These are phyloP conservation scores for Aureobasidium melanogenum DNA, from an alignment of 2,329 filamentous ascomycete genomes.

Conservation along the genomic window DNA sequence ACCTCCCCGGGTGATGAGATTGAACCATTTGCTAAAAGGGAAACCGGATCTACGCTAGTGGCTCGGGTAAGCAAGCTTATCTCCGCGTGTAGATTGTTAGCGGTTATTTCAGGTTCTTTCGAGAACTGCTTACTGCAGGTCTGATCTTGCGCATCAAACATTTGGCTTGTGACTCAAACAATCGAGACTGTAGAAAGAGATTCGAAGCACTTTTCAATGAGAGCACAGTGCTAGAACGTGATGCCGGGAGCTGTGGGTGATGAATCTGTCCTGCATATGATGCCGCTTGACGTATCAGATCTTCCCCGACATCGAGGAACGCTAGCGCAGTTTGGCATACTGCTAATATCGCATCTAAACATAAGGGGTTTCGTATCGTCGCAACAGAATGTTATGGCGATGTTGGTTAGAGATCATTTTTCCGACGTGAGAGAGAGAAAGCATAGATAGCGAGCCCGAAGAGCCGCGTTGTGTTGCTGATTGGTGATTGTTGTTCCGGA, in stretches of 20 bases:
- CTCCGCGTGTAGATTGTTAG: neutral
- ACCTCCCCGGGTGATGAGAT: neutral
- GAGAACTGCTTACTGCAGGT: neutral
- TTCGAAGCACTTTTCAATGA: neutral
- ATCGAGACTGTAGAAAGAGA: neutral
- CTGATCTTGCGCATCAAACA: neutral
- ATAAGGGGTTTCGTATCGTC: neutral
- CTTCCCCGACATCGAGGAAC: slow-evolving; percentile 4
- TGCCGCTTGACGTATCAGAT: slow-evolving; percentile 7
- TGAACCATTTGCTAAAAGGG: neutral
- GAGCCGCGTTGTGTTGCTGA: neutral
- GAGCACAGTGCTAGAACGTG: neutral
- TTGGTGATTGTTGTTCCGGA: neutral
- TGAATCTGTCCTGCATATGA: neutral
- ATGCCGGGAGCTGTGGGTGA: neutral
- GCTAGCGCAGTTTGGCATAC: slow-evolving; percentile 10
- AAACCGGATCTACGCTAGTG: neutral
- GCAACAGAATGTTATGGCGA: neutral
- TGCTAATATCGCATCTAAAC: neutral
- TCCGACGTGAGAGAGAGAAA: neutral
- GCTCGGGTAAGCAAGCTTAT: neutral
- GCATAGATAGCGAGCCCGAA: neutral
- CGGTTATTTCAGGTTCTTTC: neutral
- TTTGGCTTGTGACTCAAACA: neutral
- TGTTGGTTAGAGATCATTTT: neutral